Base-by-base conservation (phyloP, 2,329 filamentous ascomycete species). In the Aspergillus quadrilineatus region DNA sequence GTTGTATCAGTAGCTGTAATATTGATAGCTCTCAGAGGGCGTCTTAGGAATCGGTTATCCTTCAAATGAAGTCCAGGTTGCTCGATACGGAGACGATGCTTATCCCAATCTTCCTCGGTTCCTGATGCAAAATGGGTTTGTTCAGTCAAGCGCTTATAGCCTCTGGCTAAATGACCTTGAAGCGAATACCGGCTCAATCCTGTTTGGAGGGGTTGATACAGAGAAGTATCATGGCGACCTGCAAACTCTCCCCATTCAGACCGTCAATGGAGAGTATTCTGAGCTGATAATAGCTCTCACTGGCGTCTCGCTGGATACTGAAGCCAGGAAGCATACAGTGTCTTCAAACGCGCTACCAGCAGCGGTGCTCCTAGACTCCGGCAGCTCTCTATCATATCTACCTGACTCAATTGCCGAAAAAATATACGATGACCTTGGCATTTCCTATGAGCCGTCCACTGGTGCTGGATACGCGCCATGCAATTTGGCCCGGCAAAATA, bases 1-100 rank as follows among this genome's bases (percentile, higher is more conserved):
- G 7, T 12, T 4, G 17, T 15, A 30, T 14, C 5, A n/a, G 15
- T 22, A 29, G 34, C 14, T 41, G 30, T 9, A n/a, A 37, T 29
- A 39, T 50, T 50, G 34, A 15, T 32, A 41, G 39, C 15, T 12
- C 43, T 59, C 74, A 52, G 84, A 95, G 71, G 90, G 90, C 39
- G 90, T 97, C 42, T 73, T 97, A 17, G 92, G 92, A 15, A 88
- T 97, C 59, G 92, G 92, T 6, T 97, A 96, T 70, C 70, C 82
- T 0, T 72, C 80, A 61, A 94, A 95, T 70, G 92, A 97, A 74
- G 68, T 67, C n/a, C 63, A 68, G 43, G 67, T 89, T 45, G 80
- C 81, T 50, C 60, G 81, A 79, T 66, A 68, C 50, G 66, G 80
- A 5, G 72, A 77, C 56, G 56, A 74, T 4, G 56, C 82, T 0